phyloP scores from a whole-genome alignment of 2,329 filamentous ascomycete genomes.

The Claviceps maximensis region DNA sequence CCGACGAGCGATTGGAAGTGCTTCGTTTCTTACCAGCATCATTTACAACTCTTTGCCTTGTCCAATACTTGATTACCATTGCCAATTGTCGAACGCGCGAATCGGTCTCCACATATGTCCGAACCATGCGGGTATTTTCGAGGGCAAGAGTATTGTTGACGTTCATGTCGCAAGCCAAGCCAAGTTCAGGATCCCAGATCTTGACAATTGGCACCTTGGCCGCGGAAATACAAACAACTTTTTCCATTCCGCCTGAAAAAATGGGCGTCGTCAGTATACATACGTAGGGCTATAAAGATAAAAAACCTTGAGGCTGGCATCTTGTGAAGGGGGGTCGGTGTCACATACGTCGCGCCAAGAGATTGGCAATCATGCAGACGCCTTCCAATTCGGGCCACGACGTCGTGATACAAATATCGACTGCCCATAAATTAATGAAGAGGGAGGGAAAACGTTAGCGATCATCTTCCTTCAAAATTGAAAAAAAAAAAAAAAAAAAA shows the following conservation, averaged over 20 bases:
- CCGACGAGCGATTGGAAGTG: background rate
- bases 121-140: constrained; percentile 96
- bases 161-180: constrained; percentile 91
- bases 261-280: background rate
- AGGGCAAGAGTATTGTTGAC: constrained; percentile 93
- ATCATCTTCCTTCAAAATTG: background rate
- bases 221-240: constrained; percentile 84
- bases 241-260: constrained; percentile 79
- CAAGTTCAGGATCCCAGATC: constrained; percentile 89
- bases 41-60: constrained; percentile 80
- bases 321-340: background rate
- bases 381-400: constrained; percentile 75
- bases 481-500: background rate
- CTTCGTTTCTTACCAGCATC: constrained; percentile 60
- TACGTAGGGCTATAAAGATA: background rate
- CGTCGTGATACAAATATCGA: constrained; percentile 96
- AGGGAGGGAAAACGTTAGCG: constrained; percentile 6
- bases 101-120: constrained; percentile 90
- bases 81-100: constrained; percentile 80
- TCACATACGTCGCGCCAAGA: constrained; percentile 67
- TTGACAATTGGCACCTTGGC: constrained; percentile 98
- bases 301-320: background rate
- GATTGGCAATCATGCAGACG: constrained; percentile 80
- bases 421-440: constrained; percentile 28
- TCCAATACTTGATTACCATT: constrained; percentile 98